Percentiles rank a stretch among this genome's conserved stretches.
Evolutionary conservation across 78 protist species (phyloP).

Genomic region (Protostelium mycophagum): DNA sequence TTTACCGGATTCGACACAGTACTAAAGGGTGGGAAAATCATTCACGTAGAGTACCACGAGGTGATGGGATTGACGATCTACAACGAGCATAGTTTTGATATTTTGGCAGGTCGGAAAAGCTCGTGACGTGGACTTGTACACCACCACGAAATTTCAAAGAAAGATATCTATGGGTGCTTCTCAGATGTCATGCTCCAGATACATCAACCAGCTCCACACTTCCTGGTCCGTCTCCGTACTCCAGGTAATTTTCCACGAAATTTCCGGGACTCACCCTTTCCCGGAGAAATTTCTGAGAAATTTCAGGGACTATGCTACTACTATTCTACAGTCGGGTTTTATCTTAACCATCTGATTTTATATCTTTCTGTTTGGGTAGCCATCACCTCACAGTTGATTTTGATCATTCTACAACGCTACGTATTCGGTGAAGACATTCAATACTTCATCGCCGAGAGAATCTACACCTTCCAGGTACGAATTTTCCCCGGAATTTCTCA

Average conservation of each 20-base stretch:
- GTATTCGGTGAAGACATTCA: not conserved
- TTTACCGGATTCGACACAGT: not conserved
- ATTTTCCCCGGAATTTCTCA: not conserved
- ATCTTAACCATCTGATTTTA: not conserved
- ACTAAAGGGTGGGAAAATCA: not conserved
- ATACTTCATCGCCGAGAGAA: not conserved
- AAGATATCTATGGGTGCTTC: not conserved
- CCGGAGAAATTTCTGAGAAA: no score
- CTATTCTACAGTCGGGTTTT: not conserved
- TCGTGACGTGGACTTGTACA: not conserved
- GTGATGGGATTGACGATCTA: not conserved
- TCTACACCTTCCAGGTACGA: not conserved
- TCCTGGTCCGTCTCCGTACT: not conserved
- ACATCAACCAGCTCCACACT: not conserved
- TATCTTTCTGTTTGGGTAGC: not conserved
- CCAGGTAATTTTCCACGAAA: no score
- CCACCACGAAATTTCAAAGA: not conserved
- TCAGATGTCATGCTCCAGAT: not conserved
- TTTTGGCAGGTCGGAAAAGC: not conserved
- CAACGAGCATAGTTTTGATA: no score
- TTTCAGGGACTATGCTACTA: not conserved
- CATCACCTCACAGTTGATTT: not conserved
- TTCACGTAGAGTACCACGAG: not conserved
- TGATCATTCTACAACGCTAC: slow-evolving; percentile 1
- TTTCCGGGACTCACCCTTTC: no score